Conservation (phyloP, 2,329 filamentous ascomycete genomes). For the Fusarium humuli region DNA sequence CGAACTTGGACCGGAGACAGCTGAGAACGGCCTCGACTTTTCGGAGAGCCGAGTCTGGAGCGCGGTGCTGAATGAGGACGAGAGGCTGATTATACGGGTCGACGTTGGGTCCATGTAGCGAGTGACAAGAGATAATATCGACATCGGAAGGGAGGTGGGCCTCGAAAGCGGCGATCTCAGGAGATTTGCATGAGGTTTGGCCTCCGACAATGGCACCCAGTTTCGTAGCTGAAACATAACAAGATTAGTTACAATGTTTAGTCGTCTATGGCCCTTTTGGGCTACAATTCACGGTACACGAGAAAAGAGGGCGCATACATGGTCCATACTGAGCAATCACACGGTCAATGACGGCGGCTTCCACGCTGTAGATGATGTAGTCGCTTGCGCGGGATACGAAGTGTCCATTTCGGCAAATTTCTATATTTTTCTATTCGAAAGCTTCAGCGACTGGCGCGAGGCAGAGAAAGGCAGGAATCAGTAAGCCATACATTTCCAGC, state of each 20-base stretch:
- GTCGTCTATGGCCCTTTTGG: neutral
- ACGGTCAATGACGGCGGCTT: slow-evolving; percentile 88
- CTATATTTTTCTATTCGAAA: slow-evolving; percentile 74
- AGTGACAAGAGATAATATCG: slow-evolving; percentile 95
- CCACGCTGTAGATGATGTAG: slow-evolving; percentile 98
- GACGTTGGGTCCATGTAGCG: slow-evolving; percentile 91
- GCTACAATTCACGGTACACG: slow-evolving; percentile 25
- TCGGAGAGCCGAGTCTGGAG: slow-evolving; percentile 77
- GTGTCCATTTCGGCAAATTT: slow-evolving; percentile 93
- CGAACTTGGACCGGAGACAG: slow-evolving; percentile 86
- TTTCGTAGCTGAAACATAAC: slow-evolving; percentile 79
- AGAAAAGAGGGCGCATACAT: slow-evolving; percentile 67
- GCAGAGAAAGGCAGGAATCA: slow-evolving; percentile 39
- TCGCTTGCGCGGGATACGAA: slow-evolving; percentile 95
- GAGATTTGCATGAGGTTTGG: slow-evolving; percentile 97
- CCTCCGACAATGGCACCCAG: slow-evolving; percentile 94
- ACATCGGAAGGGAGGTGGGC: slow-evolving; percentile 87
- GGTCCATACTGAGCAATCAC: slow-evolving; percentile 92
- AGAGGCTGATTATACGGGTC: slow-evolving; percentile 90
- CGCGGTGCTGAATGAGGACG: slow-evolving; percentile 93
- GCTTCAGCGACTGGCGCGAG: slow-evolving; percentile 60
- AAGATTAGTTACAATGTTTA: slow-evolving; percentile 14
- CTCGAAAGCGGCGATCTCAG: slow-evolving; percentile 94
- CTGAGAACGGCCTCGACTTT: slow-evolving; percentile 85
- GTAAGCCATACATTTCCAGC: slow-evolving; percentile 78